Percentiles rank a stretch among this genome's conserved stretches.
Evolutionary conservation across 148 eudicot species (phyloP).

Genomic region (Camellia sinensis): DNA sequence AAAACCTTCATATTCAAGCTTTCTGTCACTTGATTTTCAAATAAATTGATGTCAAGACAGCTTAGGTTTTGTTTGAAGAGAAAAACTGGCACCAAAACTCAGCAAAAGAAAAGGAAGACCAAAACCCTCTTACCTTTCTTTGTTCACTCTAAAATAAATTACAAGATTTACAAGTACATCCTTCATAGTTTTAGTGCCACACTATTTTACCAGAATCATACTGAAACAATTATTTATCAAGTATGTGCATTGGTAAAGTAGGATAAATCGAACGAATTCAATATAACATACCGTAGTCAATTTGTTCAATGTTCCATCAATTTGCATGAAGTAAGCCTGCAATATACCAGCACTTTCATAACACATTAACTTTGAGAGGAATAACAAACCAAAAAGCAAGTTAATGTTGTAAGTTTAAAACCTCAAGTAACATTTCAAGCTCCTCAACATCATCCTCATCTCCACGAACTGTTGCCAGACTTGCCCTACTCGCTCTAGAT

Average conservation of each 20-base stretch:
- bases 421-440: conserved; percentile 80
- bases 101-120: not conserved
- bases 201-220: not conserved
- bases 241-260: not conserved
- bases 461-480: conserved; percentile 49
- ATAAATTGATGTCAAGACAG: not conserved
- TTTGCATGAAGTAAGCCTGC: conserved; percentile 84
- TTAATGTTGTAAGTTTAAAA: conserved; percentile 1
- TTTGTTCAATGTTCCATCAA: conserved; percentile 68
- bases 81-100: not conserved
- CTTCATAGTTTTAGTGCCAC: not conserved
- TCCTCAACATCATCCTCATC: conserved; percentile 79
- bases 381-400: not conserved
- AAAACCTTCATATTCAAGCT: not conserved
- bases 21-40: not conserved
- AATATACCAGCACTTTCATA: conserved; percentile 15
- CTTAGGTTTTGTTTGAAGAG: not conserved
- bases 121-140: not conserved
- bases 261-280: not conserved
- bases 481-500: conserved; percentile 69
- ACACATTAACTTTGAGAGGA: conserved; percentile 17
- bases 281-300: conserved; percentile 50
- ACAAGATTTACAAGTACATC: not conserved
- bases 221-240: not conserved
- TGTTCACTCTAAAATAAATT: not conserved